These are phyloP conservation scores for Trichaptum fuscoviolaceum DNA, from an alignment of 768 basidiomycete genomes.

Conservation along the genomic window DNA sequence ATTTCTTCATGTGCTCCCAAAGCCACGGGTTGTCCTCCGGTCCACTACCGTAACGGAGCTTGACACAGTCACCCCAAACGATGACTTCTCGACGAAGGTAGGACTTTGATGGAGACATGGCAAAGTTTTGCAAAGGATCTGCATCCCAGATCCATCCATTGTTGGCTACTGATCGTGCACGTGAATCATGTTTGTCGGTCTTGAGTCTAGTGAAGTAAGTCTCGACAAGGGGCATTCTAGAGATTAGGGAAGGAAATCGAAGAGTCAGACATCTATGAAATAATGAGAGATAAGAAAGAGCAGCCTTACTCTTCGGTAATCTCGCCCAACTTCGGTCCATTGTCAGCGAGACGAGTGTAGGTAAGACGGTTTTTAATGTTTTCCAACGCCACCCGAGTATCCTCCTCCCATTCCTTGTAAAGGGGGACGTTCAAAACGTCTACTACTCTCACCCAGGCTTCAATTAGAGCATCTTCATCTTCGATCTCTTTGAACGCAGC, in stretches of 20 bases:
- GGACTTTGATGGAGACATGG: conserved; percentile 84
- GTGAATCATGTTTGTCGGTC: conserved; percentile 40
- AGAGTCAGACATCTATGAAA: not conserved
- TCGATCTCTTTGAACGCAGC: conserved; percentile 53
- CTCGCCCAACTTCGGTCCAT: conserved; percentile 80
- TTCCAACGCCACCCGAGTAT: conserved; percentile 67
- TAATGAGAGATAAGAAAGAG: conserved; percentile 3
- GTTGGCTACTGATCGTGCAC: conserved; percentile 80
- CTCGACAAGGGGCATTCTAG: conserved; percentile 81
- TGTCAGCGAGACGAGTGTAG: conserved; percentile 74
- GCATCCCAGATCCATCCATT: conserved; percentile 99
- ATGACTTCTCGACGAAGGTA: conserved; percentile 96
- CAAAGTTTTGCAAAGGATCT: conserved; percentile 92
- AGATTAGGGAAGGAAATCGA: not conserved
- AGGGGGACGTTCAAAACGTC: conserved; percentile 86
- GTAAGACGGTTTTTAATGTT: conserved; percentile 70
- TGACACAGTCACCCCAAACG: conserved; percentile 97
- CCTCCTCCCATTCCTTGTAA: conserved; percentile 84
- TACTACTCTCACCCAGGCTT: conserved; percentile 71
- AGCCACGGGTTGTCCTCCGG: conserved; percentile 88
- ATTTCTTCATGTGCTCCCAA: conserved; percentile 86
- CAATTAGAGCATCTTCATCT: conserved; percentile 50
- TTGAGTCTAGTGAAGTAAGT: conserved; percentile 85
- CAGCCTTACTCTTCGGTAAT: conserved; percentile 65
- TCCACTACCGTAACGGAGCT: conserved; percentile 84